phyloP scores from a whole-genome alignment of 1,139 yeast species.

The Arxiozyma slooffiae region DNA sequence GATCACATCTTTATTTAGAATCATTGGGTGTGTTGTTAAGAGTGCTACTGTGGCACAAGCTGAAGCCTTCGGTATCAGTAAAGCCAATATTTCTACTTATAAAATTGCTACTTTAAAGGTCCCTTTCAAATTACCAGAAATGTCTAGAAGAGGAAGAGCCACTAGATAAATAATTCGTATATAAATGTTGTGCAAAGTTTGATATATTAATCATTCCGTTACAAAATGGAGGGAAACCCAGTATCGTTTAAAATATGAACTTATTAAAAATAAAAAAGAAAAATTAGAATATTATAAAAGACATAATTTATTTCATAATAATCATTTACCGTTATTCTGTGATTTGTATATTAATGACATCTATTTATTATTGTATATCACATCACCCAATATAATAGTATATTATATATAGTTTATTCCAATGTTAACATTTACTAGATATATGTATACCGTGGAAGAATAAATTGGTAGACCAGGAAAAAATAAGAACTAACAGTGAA shows the following conservation, averaged over 20 bases:
- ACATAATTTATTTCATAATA: too few relatives aligned
- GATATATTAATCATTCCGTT: too few relatives aligned
- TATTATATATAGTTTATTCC: too few relatives aligned
- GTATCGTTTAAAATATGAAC: too few relatives aligned
- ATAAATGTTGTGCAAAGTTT: too few relatives aligned
- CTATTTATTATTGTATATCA: not conserved
- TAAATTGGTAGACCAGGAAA: too few relatives aligned
- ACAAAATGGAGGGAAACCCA: too few relatives aligned
- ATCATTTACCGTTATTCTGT: not conserved
- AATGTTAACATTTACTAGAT: not conserved
- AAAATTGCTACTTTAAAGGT: constrained; percentile 78
- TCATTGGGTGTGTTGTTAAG: constrained; percentile 74
- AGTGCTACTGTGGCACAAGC: constrained; percentile 72
- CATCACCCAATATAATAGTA: not conserved
- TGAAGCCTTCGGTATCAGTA: constrained; percentile 71
- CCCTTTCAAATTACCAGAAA: constrained; percentile 83
- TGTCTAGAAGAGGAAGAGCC: constrained; percentile 57
- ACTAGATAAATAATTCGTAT: constrained; percentile 13
- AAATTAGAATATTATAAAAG: too few relatives aligned
- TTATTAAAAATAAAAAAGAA: too few relatives aligned
- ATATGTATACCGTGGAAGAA: too few relatives aligned
- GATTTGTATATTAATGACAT: not conserved
- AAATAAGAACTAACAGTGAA: constrained; percentile 35
- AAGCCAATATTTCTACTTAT: constrained; percentile 52
- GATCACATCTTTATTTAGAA: constrained; percentile 57